Evolutionary conservation across 805 yeast species (phyloP), one percentile per base, ranked within the genome.

Genomic region (Candida maesae): DNA sequence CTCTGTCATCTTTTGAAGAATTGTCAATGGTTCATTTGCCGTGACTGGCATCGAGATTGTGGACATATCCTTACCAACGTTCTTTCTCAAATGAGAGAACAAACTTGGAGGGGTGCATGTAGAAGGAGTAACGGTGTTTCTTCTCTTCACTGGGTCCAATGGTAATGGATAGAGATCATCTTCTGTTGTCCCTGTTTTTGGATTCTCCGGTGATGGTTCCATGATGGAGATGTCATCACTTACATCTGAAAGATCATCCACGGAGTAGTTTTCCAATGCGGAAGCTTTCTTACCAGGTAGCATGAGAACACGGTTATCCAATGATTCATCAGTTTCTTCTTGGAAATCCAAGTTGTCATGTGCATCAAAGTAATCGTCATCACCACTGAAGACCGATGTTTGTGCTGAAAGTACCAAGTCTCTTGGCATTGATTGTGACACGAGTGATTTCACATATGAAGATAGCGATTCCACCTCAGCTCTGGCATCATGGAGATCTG

Each of bases 1-100:
- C 60, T 93, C 99, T 0, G 93, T 71, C 51, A 81, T 77, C 47
- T 80, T 76, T 60, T 93, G 96, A 41, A 91, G 68, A 21, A 85
- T 78, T 0, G 95, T 78, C 17, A 91, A 59, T 0, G 99, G 99
- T 62, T 93, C 99, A 64, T 93, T 93, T 40, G 89, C 76, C 2
- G 93, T 81, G 7, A 93, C 95, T 1, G 99, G 99, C 90, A 91
- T 89, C 0, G 96, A 81, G 33, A 90, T 75, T 1, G 88, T 72
- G 0, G 89, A 73, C 42, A 93, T 60, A 61, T 91, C 98, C 56
- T 90, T 91, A 16, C 97, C 97, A 10, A 91, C 93, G 52, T 88
- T 89, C 60, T 90, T 90, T 43, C 96, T 74, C 36, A 93, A 70
- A 52, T 89, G 78, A 1, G 87, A 74, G 41, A 91, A 66, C 26